Evolutionary conservation across 2,329 filamentous ascomycete species (phyloP), one percentile per base, ranked within the genome.

Genomic region (Alternaria arbusti): DNA sequence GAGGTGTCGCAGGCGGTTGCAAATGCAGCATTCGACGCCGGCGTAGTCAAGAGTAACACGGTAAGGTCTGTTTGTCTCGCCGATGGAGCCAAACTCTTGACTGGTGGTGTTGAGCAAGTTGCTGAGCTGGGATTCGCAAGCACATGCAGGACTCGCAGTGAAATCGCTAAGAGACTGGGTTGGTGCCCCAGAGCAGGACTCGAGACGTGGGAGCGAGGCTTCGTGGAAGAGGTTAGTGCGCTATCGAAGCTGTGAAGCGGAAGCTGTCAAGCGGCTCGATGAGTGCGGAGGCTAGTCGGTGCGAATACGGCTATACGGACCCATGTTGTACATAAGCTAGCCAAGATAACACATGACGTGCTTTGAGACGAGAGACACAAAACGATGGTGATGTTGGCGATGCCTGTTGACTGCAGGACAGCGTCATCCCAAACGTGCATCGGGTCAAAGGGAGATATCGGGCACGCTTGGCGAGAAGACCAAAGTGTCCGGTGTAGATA

Each of bases 151-250:
- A 46, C 52, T 6, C 32, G 52, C 36, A 32, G 52, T 45, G 52
- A 55, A 15, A 45, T 55, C n/a, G 40, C 52, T n/a, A 55, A 46
- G 52, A 44, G 15, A 8, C 17, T 55, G 25, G 52, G 40, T 17
- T 55, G 40, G 52, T 10, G n/a, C 40, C 40, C 52, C 12, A 32
- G 23, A 44, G 52, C 40, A 28, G n/a, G 23, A 26, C 6, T 55
- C 40, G 52, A 55, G 52, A n/a, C 52, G 13, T 55, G 52, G 52
- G 52, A 43, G 40, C 52, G 22, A 55, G 40, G 52, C n/a, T 55
- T 45, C 40, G 52, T 45, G 40, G 52, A 52, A 52, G 50, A 46
- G 52, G 36, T 55, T 12, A 12, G 36, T 45, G 52, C 52, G n/a
- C 23, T 55, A 20, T 26, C 52, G 17, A 55, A 55, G 36, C 20